A percentile compares a stretch with the other conserved stretches of the same genome.
Evolutionary conservation across 1,139 yeast genomes (phyloP).

Genomic region (Torulaspora globosa): DNA sequence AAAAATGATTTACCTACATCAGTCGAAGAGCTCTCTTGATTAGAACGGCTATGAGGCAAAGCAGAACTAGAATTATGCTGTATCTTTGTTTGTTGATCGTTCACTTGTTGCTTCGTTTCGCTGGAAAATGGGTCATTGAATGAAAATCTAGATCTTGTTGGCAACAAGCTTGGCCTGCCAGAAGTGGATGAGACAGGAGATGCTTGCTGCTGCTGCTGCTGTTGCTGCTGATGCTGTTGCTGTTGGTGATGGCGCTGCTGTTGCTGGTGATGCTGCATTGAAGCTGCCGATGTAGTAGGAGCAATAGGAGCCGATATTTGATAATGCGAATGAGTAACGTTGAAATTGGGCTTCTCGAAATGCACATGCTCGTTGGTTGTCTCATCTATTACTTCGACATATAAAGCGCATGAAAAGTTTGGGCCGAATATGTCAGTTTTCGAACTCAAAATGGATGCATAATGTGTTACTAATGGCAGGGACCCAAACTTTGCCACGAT

Average conservation of each 20-base stretch:
- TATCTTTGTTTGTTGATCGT: constrained; percentile 15
- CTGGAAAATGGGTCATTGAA: constrained; percentile 61
- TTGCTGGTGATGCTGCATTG: constrained; percentile 4
- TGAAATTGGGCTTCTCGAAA: constrained; percentile 25
- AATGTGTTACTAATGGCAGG: constrained; percentile 61
- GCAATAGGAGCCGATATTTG: constrained; percentile 20
- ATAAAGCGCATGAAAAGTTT: constrained; percentile 46
- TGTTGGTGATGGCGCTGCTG: constrained; percentile 7
- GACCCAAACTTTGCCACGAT: constrained; percentile 65
- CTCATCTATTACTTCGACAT: constrained; percentile 49
- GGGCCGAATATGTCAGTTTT: constrained; percentile 59
- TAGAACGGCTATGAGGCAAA: constrained; percentile 32
- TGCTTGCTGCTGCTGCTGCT: constrained; percentile 19
- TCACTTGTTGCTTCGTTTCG: constrained; percentile 24
- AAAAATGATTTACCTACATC: constrained; percentile 53
- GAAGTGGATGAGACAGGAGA: constrained; percentile 35
- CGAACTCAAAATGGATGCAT: constrained; percentile 64
- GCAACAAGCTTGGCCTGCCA: constrained; percentile 53
- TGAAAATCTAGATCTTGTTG: constrained; percentile 62
- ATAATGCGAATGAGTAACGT: constrained; percentile 35
- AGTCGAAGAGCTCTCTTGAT: constrained; percentile 28
- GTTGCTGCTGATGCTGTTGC: constrained; percentile 11
- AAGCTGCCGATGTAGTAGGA: constrained; percentile 13
- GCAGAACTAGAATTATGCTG: constrained; percentile 14
- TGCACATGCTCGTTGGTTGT: constrained; percentile 30